Evolutionary conservation across 495 filamentous ascomycete species (phyloP).

Genomic region (Xylaria acuta): DNA sequence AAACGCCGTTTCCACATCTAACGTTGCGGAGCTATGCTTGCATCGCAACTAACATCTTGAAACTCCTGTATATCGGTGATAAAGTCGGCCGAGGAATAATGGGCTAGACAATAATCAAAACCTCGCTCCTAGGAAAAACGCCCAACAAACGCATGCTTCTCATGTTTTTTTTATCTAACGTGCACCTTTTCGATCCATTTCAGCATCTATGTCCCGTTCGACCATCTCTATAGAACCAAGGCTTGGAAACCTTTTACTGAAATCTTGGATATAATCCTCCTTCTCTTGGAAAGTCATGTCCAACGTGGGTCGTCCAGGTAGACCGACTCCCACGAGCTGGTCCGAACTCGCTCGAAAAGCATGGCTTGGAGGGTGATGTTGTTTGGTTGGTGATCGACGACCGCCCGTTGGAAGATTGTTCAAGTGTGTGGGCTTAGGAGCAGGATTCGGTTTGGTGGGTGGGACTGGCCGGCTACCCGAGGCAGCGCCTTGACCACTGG

Average conservation of each 20-base stretch:
- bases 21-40: neutral
- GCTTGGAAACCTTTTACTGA: slow-evolving; percentile 82
- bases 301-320: slow-evolving; percentile 51
- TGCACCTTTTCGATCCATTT: slow-evolving; percentile 30
- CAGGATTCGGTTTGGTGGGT: slow-evolving; percentile 43
- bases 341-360: slow-evolving; percentile 34
- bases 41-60: slow-evolving; percentile 12
- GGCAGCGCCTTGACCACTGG: slow-evolving; percentile 29
- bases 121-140: neutral
- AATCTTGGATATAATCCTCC: slow-evolving; percentile 66
- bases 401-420: slow-evolving; percentile 52
- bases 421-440: slow-evolving; percentile 61
- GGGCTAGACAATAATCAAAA: slow-evolving; percentile 4
- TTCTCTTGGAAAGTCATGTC: slow-evolving; percentile 56
- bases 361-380: slow-evolving; percentile 17
- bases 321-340: slow-evolving; percentile 47
- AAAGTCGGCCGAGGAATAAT: neutral
- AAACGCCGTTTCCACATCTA: slow-evolving; percentile 27
- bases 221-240: slow-evolving; percentile 84
- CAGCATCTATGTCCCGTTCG: slow-evolving; percentile 56
- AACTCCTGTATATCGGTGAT: slow-evolving; percentile 8
- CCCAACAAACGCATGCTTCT: slow-evolving; percentile 17
- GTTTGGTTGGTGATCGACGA: slow-evolving; percentile 47
- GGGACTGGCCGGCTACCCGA: slow-evolving; percentile 35
- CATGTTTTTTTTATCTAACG: slow-evolving; percentile 22